Evolutionary conservation across 1,139 yeast species (phyloP).

Genomic region (Yamadazyma jaroonii): DNA sequence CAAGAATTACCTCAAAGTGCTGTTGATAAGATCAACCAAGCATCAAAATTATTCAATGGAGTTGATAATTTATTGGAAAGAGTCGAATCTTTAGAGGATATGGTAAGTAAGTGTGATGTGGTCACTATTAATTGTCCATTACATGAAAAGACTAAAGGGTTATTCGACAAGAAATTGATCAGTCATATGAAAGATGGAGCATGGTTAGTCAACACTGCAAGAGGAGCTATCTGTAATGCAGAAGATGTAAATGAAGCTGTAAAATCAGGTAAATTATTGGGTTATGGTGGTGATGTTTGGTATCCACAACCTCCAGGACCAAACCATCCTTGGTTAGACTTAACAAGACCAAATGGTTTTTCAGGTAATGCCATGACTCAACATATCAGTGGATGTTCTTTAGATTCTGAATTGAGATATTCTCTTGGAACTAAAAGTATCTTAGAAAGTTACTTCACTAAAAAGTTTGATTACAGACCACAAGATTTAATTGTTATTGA

Average conservation of each 20-base stretch:
- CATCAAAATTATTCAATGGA: constrained; percentile 37
- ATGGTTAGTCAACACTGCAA: constrained; percentile 77
- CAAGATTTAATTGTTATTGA: constrained; percentile 70
- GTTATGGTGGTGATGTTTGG: constrained; percentile 89
- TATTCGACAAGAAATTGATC: constrained; percentile 64
- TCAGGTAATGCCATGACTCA: constrained; percentile 88
- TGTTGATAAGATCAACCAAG: constrained; percentile 48
- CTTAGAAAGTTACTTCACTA: constrained; percentile 59
- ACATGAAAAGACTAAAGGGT: constrained; percentile 65
- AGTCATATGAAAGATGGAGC: constrained; percentile 77
- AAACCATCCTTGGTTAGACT: constrained; percentile 74
- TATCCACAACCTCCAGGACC: constrained; percentile 76
- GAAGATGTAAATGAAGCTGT: constrained; percentile 77
- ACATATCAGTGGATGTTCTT: constrained; percentile 75
- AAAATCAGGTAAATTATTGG: constrained; percentile 63
- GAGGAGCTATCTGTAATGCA: constrained; percentile 76
- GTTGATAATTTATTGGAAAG: constrained; percentile 47
- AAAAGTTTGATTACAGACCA: constrained; percentile 65
- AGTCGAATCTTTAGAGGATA: constrained; percentile 61
- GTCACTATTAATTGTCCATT: constrained; percentile 80
- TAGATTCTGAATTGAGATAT: constrained; percentile 78
- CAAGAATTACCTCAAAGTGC: constrained; percentile 62
- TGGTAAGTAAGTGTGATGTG: constrained; percentile 67
- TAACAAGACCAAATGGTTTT: constrained; percentile 57
- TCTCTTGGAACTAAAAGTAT: constrained; percentile 67